Percentiles rank a stretch among this genome's conserved stretches.
These are phyloP conservation scores for Auriscalpium orientale DNA, from an alignment of 768 basidiomycete genomes.

Conservation along the genomic window DNA sequence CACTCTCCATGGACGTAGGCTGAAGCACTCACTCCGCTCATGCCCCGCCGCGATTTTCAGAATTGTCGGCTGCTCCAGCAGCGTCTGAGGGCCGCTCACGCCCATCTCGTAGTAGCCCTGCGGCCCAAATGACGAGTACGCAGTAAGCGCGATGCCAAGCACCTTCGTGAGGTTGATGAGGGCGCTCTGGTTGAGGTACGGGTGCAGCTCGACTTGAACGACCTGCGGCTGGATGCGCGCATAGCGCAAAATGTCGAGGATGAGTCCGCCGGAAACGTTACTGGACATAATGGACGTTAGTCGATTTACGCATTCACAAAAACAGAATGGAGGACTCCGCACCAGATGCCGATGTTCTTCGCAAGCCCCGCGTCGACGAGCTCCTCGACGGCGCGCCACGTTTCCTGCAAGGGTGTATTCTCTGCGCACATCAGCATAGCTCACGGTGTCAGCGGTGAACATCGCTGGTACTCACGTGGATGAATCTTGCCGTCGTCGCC, in stretches of 20 bases:
- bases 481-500: conserved; percentile 62
- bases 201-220: conserved; percentile 55
- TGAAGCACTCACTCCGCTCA: conserved; percentile 39
- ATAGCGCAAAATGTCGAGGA: conserved; percentile 74
- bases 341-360: conserved; percentile 79
- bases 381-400: conserved; percentile 78
- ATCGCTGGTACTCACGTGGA: conserved; percentile 36
- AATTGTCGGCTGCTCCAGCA: conserved; percentile 45
- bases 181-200: conserved; percentile 43
- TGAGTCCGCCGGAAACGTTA: conserved; percentile 64
- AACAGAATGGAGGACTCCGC: background rate
- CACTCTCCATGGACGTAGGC: too few species aligned
- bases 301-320: background rate
- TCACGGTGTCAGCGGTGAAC: too few species aligned
- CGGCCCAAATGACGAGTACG: conserved; percentile 49
- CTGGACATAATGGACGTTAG: conserved; percentile 26
- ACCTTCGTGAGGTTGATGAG: conserved; percentile 36
- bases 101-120: conserved; percentile 60
- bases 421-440: conserved; percentile 25
- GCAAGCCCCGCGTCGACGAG: conserved; percentile 62
- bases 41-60: conserved; percentile 38
- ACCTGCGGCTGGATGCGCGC: conserved; percentile 56
- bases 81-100: conserved; percentile 41
- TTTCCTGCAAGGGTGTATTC: conserved; percentile 70
- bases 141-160: conserved; percentile 44